These are phyloP conservation scores for Alternaria gansuensis DNA, from an alignment of 2,329 filamentous ascomycete species.

Conservation along the genomic window DNA sequence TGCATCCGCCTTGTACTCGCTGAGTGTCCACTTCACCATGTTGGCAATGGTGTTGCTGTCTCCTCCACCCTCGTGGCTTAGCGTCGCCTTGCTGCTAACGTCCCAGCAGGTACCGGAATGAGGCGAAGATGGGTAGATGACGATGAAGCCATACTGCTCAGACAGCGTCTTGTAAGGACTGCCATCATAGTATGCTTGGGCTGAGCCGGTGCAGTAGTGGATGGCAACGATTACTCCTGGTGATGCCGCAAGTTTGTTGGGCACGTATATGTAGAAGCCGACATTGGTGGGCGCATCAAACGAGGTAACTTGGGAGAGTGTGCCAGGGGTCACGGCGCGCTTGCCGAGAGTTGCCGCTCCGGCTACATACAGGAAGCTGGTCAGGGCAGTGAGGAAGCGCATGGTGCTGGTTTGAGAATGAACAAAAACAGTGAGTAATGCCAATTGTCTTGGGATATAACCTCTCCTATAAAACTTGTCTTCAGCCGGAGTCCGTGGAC, in stretches of 20 bases:
- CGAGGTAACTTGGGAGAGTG: slow-evolving; percentile 52
- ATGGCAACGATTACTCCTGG: slow-evolving; percentile 64
- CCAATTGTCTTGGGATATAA: not conserved
- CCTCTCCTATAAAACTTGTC: slow-evolving; percentile 13
- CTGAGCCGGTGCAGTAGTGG: slow-evolving; percentile 67
- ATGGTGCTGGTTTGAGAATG: slow-evolving; percentile 22
- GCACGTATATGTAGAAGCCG: slow-evolving; percentile 64
- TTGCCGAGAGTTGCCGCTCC: slow-evolving; percentile 35
- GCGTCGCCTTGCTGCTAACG: slow-evolving; percentile 62
- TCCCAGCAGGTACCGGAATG: slow-evolving; percentile 67
- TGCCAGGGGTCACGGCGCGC: slow-evolving; percentile 41
- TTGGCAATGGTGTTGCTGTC: slow-evolving; percentile 66
- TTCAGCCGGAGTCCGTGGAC: slow-evolving; percentile 9
- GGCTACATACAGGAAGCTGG: slow-evolving; percentile 34
- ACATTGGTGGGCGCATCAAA: slow-evolving; percentile 58
- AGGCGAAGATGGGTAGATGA: slow-evolving; percentile 66
- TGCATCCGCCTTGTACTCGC: slow-evolving; percentile 62
- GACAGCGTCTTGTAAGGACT: slow-evolving; percentile 65
- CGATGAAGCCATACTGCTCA: slow-evolving; percentile 66
- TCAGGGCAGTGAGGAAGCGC: slow-evolving; percentile 36
- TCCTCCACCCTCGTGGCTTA: slow-evolving; percentile 66
- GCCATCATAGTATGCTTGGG: slow-evolving; percentile 58
- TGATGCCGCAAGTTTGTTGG: slow-evolving; percentile 55
- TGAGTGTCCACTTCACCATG: slow-evolving; percentile 66
- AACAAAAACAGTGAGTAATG: not conserved